Evolutionary conservation across 2,329 filamentous ascomycete genomes (phyloP), one percentile per base, ranked within the genome.

Genomic region (Colletotrichum sp.): DNA sequence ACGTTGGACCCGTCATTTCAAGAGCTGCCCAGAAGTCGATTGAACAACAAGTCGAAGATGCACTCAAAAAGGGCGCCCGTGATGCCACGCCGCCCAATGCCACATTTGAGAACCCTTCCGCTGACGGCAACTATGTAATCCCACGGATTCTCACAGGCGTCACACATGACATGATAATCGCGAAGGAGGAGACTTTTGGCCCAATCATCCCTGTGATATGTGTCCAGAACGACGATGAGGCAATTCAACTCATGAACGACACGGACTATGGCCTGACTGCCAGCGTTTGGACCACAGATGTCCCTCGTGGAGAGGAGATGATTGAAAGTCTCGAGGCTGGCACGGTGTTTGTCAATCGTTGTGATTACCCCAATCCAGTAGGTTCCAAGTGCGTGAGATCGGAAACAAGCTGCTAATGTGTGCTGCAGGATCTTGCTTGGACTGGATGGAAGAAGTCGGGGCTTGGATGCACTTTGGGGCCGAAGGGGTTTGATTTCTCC

Each of bases 381-480:
- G 24, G 52, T 28, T 4, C 4, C 13, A 15, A 8, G 2, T 10
- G 21, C 13, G 5, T 8, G 15, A 16, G 15, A 26, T 16, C 2
- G 12, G 8, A 16, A 26, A 57, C 5, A 15, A 16, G 8, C 1
- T 57, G 52, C 52, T 57, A 15, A 57, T 1, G 2, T 15, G 15
- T 15, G 24, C 97, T 96, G 83, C 95, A 96, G 94, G 95, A 98
- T 85, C 91, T 98, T 79, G 95, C 95, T n/a, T 98, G 95, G 95
- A 97, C 96, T 3, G 96, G 96, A 8, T 98, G 95, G 95, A 99
- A 98, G 88, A 95, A 98, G 83, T 98, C 96, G 76, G 96, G 96
- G 78, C 96, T 95, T 84, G 96, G 96, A n/a, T 93, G 96, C 80
- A 98, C 96, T 10, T 87, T 99, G 80, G 96, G 95, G 86, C 93